Base-by-base conservation (phyloP, 2,329 filamentous ascomycete species). In the Trichoderma asperellum region DNA sequence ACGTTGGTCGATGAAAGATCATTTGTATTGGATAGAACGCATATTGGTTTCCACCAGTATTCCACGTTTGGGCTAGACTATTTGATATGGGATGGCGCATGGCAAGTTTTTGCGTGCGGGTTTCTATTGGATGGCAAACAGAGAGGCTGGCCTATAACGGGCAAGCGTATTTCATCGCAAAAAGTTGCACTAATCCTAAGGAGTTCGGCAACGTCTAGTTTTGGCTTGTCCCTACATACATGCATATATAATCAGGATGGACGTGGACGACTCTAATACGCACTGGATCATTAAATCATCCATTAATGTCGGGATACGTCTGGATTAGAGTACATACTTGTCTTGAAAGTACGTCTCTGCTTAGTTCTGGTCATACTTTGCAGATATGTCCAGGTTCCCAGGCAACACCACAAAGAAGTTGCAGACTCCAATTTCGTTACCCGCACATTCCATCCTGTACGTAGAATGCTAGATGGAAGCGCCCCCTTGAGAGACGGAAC, bases 91-190 rank as follows among this genome's bases (percentile, higher is more conserved):
- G 2, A 52, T 21, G 24, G 29, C 7, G 59, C 12, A 12, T 34
- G 40, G 49, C 24, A 55, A 40, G 49, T 55, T 55, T 64, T 64
- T 64, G 61, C 61, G 61, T 37, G 11, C 11, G 16, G 6, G 37
- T 18, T 63, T 53, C 49, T 40, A 64, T 32, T 64, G 49, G 37
- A 21, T 14, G 32, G 21, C 21, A 35, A 12, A 21, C 21, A 18
- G 6, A 21, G 7, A 18, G 47, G n/a, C 47, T 18, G 12, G 32
- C 34, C 21, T 37, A 4, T 55, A 29, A 14, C 32, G n/a, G 24
- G 27, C 24, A 27, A 29, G 37, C 8, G 24, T 18, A 12, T 47
- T 18, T 18, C n/a, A 34, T 63, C 47, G 34, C 61, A 63, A 14
- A 64, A 64, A 53, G 34, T 40, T 61, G 58, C 37, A 12, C 24